phyloP scores from a whole-genome alignment of 1,284 basidiomycete genomes.

The Fomitiporia mediterranea region DNA sequence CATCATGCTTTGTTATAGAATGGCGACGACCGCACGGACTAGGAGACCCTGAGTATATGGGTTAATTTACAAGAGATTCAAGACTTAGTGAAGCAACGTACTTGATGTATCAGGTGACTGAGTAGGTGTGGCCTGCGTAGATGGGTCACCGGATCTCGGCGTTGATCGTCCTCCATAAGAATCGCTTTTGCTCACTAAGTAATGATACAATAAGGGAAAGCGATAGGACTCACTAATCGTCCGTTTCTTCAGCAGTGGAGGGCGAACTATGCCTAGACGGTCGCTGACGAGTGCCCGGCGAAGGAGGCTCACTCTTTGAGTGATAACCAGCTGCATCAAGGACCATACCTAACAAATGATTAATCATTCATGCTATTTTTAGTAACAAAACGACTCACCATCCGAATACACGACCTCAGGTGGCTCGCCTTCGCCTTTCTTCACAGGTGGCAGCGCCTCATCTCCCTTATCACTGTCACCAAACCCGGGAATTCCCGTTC shows the following conservation, averaged over 20 bases:
- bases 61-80: not conserved
- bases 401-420: constrained; percentile 67
- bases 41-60: constrained; percentile 10
- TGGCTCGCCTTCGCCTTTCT: constrained; percentile 43
- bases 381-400: constrained; percentile 37
- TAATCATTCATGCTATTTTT: not conserved
- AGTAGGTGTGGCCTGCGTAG: constrained; percentile 10
- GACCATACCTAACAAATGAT: constrained; percentile 44
- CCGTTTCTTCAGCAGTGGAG: not conserved
- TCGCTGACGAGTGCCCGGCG: not conserved
- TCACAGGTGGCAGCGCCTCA: constrained; percentile 44
- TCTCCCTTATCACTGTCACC: constrained; percentile 35
- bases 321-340: constrained; percentile 69
- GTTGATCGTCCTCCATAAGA: constrained; percentile 17
- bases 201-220: not conserved
- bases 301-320: constrained; percentile 31
- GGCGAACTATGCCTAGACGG: not conserved
- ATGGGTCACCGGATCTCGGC: constrained; percentile 17
- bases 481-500: not conserved
- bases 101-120: constrained; percentile 18
- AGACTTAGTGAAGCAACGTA: not conserved
- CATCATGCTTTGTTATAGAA: not conserved
- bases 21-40: constrained; percentile 10
- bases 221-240: not conserved
- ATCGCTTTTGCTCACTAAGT: constrained; percentile 1